Conservation (phyloP, 768 basidiomycete species). For the Tricholoma matsutake region DNA sequence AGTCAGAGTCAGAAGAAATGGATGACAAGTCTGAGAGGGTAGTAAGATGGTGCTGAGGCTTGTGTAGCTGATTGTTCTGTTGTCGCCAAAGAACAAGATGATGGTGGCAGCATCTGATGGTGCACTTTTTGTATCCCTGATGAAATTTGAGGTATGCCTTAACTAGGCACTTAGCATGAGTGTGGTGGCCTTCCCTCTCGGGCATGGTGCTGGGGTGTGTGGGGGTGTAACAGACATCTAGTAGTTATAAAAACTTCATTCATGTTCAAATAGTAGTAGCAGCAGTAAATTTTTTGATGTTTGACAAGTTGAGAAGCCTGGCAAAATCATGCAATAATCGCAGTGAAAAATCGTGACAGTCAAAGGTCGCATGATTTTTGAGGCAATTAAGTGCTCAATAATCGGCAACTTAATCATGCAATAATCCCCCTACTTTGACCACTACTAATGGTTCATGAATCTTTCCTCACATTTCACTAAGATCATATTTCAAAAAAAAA, state of each 20-base stretch:
- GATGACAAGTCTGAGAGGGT: not conserved
- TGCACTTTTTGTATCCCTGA: too few relatives aligned
- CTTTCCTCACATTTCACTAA: too few relatives aligned
- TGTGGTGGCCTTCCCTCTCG: not conserved
- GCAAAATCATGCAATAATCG: not conserved
- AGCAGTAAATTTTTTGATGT: not conserved
- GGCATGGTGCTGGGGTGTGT: not conserved
- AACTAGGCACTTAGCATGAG: conserved; percentile 18
- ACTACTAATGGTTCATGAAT: too few relatives aligned
- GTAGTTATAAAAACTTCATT: too few relatives aligned
- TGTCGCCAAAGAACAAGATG: not conserved
- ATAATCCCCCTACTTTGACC: too few relatives aligned
- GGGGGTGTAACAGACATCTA: too few relatives aligned
- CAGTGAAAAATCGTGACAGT: not conserved
- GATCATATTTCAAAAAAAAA: too few relatives aligned
- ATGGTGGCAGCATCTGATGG: not conserved
- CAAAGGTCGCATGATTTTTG: not conserved
- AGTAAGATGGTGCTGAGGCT: not conserved
- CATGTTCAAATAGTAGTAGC: not conserved
- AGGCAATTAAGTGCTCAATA: too few relatives aligned
- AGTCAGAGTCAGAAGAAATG: not conserved
- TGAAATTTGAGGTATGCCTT: not conserved
- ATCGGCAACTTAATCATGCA: too few relatives aligned
- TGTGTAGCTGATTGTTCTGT: not conserved
- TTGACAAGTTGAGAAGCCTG: not conserved